These are phyloP conservation scores for Ceratocystis cubensis DNA, from an alignment of 2,329 filamentous ascomycete species.

Conservation along the genomic window DNA sequence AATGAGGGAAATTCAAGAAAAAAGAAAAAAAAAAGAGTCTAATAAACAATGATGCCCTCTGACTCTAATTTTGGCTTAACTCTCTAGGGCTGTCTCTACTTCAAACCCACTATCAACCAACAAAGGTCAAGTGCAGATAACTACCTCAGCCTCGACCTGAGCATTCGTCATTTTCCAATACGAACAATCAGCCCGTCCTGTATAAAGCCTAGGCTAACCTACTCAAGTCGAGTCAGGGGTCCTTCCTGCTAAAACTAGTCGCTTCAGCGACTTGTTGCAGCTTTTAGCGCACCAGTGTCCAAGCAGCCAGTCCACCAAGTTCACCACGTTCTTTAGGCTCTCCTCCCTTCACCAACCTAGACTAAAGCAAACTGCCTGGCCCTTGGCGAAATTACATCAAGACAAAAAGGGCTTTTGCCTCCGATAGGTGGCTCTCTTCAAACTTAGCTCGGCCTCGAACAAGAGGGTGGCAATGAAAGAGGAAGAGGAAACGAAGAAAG, in stretches of 20 bases:
- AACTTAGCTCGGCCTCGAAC: no score
- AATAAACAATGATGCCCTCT: no score
- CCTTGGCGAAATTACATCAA: conserved; percentile 7
- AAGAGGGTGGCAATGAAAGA: not conserved
- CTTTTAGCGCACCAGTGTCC: not conserved
- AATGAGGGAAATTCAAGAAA: no score
- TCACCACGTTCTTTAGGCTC: not conserved
- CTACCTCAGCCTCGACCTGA: no score
- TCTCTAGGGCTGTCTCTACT: not conserved
- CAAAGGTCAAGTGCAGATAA: not conserved
- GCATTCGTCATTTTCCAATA: no score
- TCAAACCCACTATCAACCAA: not conserved
- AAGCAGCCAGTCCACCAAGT: not conserved
- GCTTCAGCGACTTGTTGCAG: not conserved
- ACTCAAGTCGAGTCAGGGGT: no score
- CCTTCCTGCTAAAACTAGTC: not conserved
- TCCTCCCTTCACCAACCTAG: not conserved
- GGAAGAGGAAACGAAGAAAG: not conserved
- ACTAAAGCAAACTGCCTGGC: not conserved
- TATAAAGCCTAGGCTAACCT: no score
- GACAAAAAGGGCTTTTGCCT: conserved; percentile 6
- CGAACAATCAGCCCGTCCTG: no score
- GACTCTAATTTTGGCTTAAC: no score
- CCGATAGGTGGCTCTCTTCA: not conserved
- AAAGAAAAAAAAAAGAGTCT: no score